A percentile compares a stretch with the other conserved stretches of the same genome.
These are phyloP conservation scores for Phytopythium kandeliae DNA, from an alignment of 352 stramenopile species.

Conservation along the genomic window DNA sequence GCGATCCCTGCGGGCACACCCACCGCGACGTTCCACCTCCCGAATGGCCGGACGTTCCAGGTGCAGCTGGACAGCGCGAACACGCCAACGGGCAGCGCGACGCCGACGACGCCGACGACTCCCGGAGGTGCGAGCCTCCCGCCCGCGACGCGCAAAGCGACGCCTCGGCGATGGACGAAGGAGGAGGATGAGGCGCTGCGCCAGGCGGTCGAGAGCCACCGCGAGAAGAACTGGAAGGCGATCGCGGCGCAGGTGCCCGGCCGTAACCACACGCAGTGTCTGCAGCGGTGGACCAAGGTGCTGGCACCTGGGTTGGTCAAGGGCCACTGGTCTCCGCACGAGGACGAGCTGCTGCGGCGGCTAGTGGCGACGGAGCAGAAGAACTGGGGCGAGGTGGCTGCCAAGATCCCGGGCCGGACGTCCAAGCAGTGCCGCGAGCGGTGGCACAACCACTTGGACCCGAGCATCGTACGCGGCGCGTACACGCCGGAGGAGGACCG, in stretches of 20 bases:
- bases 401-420: slow-evolving; percentile 79
- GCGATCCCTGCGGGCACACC: slow-evolving; percentile 22
- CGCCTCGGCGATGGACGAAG: slow-evolving; percentile 79
- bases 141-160: slow-evolving; percentile 58
- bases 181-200: slow-evolving; percentile 87
- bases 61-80: slow-evolving; percentile 50
- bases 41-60: slow-evolving; percentile 70
- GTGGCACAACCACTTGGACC: slow-evolving; percentile 89
- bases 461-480: slow-evolving; percentile 82
- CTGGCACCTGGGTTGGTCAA: slow-evolving; percentile 85
- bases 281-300: slow-evolving; percentile 91
- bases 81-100: neutral
- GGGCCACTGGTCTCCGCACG: slow-evolving; percentile 87
- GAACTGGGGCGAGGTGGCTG: slow-evolving; percentile 86
- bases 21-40: slow-evolving; percentile 13
- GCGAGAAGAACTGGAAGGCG: slow-evolving; percentile 91
- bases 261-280: slow-evolving; percentile 88
- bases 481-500: slow-evolving; percentile 88
- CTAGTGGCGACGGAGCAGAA: slow-evolving; percentile 82
- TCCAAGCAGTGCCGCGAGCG: slow-evolving; percentile 89
- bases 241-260: slow-evolving; percentile 85
- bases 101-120: slow-evolving; percentile 28
- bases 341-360: slow-evolving; percentile 74
- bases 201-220: slow-evolving; percentile 77
- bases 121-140: slow-evolving; percentile 15